phyloP scores from a whole-genome alignment of 2,329 filamentous ascomycete species.

The Trichoderma gracile region DNA sequence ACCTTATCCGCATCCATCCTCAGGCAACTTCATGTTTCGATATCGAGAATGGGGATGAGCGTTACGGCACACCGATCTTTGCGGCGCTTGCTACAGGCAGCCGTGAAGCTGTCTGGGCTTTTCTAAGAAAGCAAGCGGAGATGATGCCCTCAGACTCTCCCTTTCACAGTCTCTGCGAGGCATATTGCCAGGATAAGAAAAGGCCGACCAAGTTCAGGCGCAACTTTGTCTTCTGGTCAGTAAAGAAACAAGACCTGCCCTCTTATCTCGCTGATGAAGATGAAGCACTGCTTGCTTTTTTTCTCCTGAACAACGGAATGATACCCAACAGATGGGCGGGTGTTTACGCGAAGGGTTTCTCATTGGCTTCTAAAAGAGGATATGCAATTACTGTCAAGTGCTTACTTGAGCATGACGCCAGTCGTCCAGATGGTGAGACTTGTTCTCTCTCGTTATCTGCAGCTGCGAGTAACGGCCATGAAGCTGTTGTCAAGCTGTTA shows the following conservation, averaged over 20 bases:
- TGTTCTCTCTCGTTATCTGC: background rate
- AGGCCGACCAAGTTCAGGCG: background rate
- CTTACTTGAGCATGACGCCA: background rate
- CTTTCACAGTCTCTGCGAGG: background rate
- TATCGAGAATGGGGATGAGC: background rate
- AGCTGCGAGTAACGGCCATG: rapidly evolving
- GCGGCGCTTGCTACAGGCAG: background rate
- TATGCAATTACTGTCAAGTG: background rate
- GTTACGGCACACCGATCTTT: conserved; percentile 13
- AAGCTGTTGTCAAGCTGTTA: background rate
- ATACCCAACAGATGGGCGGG: background rate
- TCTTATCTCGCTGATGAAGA: background rate
- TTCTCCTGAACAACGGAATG: background rate
- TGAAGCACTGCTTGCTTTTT: background rate
- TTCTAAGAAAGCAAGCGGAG: background rate
- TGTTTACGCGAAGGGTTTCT: too few species aligned
- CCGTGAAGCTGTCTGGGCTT: background rate
- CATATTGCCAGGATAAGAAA: background rate
- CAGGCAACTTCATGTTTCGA: background rate
- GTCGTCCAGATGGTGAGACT: background rate
- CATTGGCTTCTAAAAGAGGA: background rate
- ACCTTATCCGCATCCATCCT: background rate
- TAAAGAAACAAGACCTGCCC: background rate
- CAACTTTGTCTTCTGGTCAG: background rate
- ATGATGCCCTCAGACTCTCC: background rate